Percentiles rank a stretch among this genome's conserved stretches.
phyloP scores from a whole-genome alignment of 305 asterid genomes.

The Ilex paraguariensis region DNA sequence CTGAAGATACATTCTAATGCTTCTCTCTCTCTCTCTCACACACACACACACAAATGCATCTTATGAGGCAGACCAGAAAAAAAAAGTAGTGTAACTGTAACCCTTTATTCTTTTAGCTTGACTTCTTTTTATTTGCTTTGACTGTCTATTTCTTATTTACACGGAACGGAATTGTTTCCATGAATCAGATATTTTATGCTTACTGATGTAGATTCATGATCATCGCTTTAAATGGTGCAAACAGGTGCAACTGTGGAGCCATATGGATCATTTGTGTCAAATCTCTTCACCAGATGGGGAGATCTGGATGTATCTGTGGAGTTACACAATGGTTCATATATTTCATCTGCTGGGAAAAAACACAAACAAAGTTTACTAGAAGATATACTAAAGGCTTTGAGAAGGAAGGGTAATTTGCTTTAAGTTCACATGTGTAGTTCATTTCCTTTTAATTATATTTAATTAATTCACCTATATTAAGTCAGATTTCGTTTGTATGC shows the following conservation, averaged over 20 bases:
- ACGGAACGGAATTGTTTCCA: too few relatives aligned
- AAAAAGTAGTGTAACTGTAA: too few relatives aligned
- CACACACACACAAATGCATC: too few relatives aligned
- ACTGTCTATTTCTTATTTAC: too few relatives aligned
- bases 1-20: too few relatives aligned
- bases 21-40: too few relatives aligned
- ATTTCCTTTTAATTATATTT: not conserved
- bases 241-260: conserved; percentile 99
- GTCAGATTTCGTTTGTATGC: too few relatives aligned
- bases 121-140: too few relatives aligned
- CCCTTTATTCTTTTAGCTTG: too few relatives aligned
- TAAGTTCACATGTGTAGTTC: not conserved
- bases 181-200: too few relatives aligned
- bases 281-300: conserved; percentile 94
- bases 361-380: conserved; percentile 58
- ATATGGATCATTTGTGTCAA: conserved; percentile 90
- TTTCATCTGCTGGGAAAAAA: conserved; percentile 71
- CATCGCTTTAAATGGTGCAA: conserved; percentile 20
- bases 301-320: conserved; percentile 92
- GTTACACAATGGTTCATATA: conserved; percentile 59
- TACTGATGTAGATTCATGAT: too few relatives aligned
- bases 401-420: conserved; percentile 50
- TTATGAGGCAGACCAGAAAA: too few relatives aligned
- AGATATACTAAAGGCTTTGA: conserved; percentile 55
- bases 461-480: not conserved